Evolutionary conservation across 108 stramenopile genomes (phyloP), one percentile per base, ranked within the genome.

Genomic region (Pseudonitzschia delicatissima): DNA sequence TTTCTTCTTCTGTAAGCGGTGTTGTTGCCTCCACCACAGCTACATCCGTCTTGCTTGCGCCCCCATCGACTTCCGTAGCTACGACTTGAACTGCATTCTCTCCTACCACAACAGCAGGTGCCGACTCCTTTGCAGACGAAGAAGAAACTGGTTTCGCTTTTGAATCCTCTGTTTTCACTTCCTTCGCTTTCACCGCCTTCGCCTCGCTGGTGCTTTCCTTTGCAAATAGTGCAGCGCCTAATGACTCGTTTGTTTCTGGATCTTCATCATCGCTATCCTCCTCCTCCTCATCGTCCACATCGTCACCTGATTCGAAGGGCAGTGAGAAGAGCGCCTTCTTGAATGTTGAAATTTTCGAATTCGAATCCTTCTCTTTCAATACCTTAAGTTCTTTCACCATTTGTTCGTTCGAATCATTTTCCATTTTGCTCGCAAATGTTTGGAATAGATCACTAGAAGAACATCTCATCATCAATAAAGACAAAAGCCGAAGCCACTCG

Each of bases 401-500:
- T 23, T 59, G 63, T 49, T 87, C 82, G 11, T 76, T 76, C 37
- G 85, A 77, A 13, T 75, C 67, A 25, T 55, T 66, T 68, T 87
- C 85, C 77, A 83, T 76, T 48, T 79, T 72, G 45, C 71, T 65
- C 1, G 80, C 78, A 48, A 90, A 61, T 36, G 80, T 81, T 62
- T 80, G 85, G 21, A 93, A 72, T 12, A 80, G 60, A 28, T 90
- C 92, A 67, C 86, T 87, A 11, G 88, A 81, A 11, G 87, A 77
- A 62, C 92, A 93, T 63, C 90, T 90, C 74, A 81, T 79, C 13
- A 79, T 72, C 63, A 93, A 82, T 23, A 90, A 45, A 26, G 74
- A 39, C 23, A 93, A 74, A 21, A 93, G 51, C 23, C 79, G 70
- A 4, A 86, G 58, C 92, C 92, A 93, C 71, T 93, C 92, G 18